Evolutionary conservation across 768 basidiomycete genomes (phyloP).

Genomic region (Rhizopogon rudus): DNA sequence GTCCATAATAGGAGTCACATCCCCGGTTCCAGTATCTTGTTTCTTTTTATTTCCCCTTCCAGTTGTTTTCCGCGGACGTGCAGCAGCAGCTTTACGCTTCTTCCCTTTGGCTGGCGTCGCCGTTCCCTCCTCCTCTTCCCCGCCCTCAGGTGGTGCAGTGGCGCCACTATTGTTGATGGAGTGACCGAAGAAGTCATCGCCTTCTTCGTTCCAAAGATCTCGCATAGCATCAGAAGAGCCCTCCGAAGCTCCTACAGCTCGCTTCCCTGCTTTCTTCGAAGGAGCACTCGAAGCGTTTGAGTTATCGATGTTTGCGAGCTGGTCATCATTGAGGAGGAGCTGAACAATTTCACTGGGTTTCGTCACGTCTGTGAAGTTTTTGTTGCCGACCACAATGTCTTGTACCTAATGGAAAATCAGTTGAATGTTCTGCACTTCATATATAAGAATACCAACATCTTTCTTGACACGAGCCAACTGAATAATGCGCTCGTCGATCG

Average conservation of each 20-base stretch:
- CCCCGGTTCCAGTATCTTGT: constrained; percentile 13
- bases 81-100: constrained; percentile 27
- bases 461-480: constrained; percentile 96
- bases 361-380: constrained; percentile 87
- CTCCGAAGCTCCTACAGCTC: constrained; percentile 23
- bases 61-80: constrained; percentile 24
- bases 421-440: background rate
- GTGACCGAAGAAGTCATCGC: constrained; percentile 82
- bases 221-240: constrained; percentile 36
- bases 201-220: constrained; percentile 84
- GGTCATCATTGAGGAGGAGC: constrained; percentile 90
- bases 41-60: constrained; percentile 31
- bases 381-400: constrained; percentile 98
- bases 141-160: constrained; percentile 15
- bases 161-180: constrained; percentile 24
- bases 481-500: constrained; percentile 96
- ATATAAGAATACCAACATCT: constrained; percentile 54
- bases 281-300: constrained; percentile 35
- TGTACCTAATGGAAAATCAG: constrained; percentile 61
- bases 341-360: constrained; percentile 98
- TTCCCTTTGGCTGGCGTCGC: constrained; percentile 24
- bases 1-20: constrained; percentile 22
- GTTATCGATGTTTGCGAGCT: constrained; percentile 67
- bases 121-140: constrained; percentile 25
- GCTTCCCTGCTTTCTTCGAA: constrained; percentile 29